Evolutionary conservation across 2,329 filamentous ascomycete species (phyloP).

Genomic region (Rhinocladiella similis): DNA sequence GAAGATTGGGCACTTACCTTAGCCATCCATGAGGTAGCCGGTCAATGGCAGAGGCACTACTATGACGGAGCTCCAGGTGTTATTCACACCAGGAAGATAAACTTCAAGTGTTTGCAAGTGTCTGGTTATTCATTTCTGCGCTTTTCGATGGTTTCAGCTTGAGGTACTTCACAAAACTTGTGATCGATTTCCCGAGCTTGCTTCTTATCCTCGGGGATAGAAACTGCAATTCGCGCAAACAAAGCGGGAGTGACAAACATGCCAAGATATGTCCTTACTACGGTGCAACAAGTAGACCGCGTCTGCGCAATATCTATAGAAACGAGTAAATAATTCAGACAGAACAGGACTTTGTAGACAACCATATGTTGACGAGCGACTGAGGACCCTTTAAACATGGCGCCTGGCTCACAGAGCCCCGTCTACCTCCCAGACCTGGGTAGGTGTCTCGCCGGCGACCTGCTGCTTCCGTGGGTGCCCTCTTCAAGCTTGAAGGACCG

Average conservation of each 20-base stretch:
- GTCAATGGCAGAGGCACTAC: no score
- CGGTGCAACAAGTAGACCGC: no score
- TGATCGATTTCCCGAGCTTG: no score
- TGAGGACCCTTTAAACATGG: constrained; percentile 10
- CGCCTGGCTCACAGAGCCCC: constrained; percentile 18
- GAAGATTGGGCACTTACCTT: no score
- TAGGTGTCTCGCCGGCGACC: constrained; percentile 35
- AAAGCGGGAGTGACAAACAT: not conserved
- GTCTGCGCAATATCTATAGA: no score
- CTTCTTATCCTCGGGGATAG: not conserved
- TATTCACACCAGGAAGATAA: no score
- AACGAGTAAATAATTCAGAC: not conserved
- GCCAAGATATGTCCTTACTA: not conserved
- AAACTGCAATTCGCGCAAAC: not conserved
- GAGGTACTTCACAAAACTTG: no score
- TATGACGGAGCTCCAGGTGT: no score
- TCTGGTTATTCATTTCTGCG: no score
- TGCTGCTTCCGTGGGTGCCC: constrained; percentile 17
- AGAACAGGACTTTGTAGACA: not conserved
- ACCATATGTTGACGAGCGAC: constrained; percentile 1
- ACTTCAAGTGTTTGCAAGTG: no score
- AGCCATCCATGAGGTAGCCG: no score
- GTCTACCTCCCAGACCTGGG: constrained; percentile 19
- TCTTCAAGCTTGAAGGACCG: not conserved
- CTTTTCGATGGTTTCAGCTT: no score